Conservation (phyloP, 495 filamentous ascomycete genomes). For the Eremomyces bilateralis region DNA sequence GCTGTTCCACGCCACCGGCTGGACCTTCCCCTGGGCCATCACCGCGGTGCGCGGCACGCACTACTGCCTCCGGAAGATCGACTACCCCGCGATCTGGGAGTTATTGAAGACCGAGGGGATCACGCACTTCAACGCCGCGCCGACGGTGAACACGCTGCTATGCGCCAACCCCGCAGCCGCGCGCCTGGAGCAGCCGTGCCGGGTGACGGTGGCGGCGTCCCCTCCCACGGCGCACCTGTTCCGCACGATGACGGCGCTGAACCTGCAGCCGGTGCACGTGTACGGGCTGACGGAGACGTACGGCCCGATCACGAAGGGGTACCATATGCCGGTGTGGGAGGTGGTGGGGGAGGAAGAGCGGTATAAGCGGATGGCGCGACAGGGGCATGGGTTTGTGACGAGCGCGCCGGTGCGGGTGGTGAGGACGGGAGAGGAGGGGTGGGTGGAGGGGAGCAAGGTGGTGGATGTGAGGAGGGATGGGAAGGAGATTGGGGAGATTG, state of each 20-base stretch:
- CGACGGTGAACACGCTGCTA: constrained; percentile 86
- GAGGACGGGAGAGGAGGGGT: constrained; percentile 37
- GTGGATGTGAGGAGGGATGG: constrained; percentile 63
- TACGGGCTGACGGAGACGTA: constrained; percentile 95
- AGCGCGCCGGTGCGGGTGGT: constrained; percentile 64
- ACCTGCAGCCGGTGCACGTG: constrained; percentile 79
- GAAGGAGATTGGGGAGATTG: constrained; percentile 81
- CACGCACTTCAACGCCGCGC: constrained; percentile 90
- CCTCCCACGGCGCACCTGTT: constrained; percentile 80
- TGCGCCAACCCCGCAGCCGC: constrained; percentile 55
- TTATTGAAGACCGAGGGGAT: constrained; percentile 64
- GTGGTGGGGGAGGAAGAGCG: constrained; percentile 43
- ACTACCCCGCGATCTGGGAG: constrained; percentile 81
- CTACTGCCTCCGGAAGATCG: constrained; percentile 84
- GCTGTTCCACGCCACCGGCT: constrained; percentile 77
- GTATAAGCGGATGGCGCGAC: constrained; percentile 71
- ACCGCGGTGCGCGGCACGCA: constrained; percentile 84
- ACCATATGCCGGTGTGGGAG: constrained; percentile 69
- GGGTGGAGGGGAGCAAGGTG: constrained; percentile 35
- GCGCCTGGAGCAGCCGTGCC: constrained; percentile 43
- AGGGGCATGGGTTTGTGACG: constrained; percentile 83
- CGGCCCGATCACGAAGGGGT: constrained; percentile 87
- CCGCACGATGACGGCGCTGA: constrained; percentile 72
- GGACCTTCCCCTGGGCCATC: constrained; percentile 49
- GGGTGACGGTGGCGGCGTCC: constrained; percentile 80